Base-by-base conservation (phyloP, 257 asterid genomes). In the Hygrophila difformis region DNA sequence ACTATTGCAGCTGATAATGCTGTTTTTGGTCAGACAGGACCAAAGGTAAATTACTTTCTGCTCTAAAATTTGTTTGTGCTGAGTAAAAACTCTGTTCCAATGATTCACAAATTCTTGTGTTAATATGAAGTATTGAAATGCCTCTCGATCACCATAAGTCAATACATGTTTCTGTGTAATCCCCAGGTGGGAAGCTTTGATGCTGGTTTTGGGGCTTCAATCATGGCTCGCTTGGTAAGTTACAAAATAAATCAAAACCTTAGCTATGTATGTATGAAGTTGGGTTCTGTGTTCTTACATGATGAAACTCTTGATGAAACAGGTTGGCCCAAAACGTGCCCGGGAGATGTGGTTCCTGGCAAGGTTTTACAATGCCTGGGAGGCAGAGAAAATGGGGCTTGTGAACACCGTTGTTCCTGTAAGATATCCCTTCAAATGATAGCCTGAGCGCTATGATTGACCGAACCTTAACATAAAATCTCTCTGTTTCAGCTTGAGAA, bases 361-460 rank as follows among this genome's bases (percentile, higher is more conserved):
- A 1, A 73, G 89, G 69, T 82, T 91, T 51, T 91, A 91, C 74
- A 72, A 72, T 21, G 94, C 96, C 8, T 24, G 60, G 0, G 94
- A 89, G 45, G 94, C 96, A n/a, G 98, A 85, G 46, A 79, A 74
- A 67, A 91, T 91, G 94, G 98, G 96, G 55, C 96, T 91, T 17
- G 75, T 91, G 16, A 91, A 91, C 35, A 80, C 78, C 19, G 92
- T 85, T 46, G 96, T 91, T 18, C 92, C 88, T 17, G 98, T 91
- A 66, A 79, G 93, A 59, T 33, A 15, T 17, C 12, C 37, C 6
- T 12, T 4, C 3, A 0, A 33, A 5, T 33, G 10, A 33, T 9
- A 33, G 6, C 12, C 3, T 33, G 12, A 2, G 2, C 10, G 12
- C 37, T 33, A 82, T 95, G 56, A 79, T 33, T 33, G 37, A 7